Base-by-base conservation (phyloP, 768 basidiomycete species). In the Podaxis sp. region DNA sequence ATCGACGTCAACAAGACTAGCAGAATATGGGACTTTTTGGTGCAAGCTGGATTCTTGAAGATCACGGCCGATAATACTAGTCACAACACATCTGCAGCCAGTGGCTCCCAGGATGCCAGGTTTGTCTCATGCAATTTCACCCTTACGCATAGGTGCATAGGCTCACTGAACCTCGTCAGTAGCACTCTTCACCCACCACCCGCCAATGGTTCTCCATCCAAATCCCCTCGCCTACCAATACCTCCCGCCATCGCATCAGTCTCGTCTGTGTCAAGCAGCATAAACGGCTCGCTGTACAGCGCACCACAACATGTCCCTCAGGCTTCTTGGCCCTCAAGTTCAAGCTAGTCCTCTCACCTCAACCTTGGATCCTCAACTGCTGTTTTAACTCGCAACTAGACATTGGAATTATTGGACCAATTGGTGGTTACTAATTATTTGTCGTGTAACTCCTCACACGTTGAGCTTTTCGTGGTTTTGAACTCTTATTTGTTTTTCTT, bases 1-100 rank as follows among this genome's bases (percentile, higher is more conserved):
- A 92, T 97, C 63, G 94, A 95, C 70, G 91, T 93, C 63, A 92
- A 93, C 72, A 96, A 97, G 74, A 94, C 92, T 1, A 89, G 88
- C 72, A 80, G 90, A 42, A 91, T 94, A 35, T 97, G 93, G 91
- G 94, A 96, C 70, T 95, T 93, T 71, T 79, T 96, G 32, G 91
- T 93, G 2, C 89, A 91, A 67, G 84, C 89, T 4, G 93, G 94
- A 13, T 91, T 87, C 71, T 76, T 91, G 65, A 89, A 86, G 67
- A 89, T 91, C 61, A 84, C 81, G 0, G 76, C 80, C 2, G 86
- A 88, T 60, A 76, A 77, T 63, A 64, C 72, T 3, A 63, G 67
- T 58, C 81, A 79, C 4, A 72, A 78, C 4, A 83, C 86, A 52
- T 74, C 79, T 61, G 65, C 71, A 18, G 62, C 73, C 2, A 70